Conservation (phyloP, 2,329 filamentous ascomycete species). For the Setomelanomma holmii region DNA sequence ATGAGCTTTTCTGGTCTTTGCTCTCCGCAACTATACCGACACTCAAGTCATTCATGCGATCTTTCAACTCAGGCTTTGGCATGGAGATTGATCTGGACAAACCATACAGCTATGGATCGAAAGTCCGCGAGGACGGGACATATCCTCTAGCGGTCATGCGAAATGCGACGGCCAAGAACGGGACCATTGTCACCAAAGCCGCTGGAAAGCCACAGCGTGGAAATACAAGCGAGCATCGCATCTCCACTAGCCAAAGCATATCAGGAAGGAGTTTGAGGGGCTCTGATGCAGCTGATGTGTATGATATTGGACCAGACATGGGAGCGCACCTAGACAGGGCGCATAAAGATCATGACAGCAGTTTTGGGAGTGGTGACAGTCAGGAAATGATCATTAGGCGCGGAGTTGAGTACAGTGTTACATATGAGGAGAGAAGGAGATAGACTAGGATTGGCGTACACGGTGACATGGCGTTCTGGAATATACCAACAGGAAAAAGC, state of each 20-base stretch:
- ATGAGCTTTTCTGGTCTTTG: conserved; percentile 36
- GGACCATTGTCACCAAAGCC: background rate
- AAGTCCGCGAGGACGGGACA: background rate
- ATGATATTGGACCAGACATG: background rate
- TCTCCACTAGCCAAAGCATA: background rate
- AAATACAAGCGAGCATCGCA: background rate
- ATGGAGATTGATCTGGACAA: conserved; percentile 18
- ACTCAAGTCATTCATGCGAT: conserved; percentile 35
- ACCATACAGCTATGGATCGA: conserved; percentile 1
- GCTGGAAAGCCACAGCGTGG: background rate
- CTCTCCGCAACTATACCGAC: conserved; percentile 38
- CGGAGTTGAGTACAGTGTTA: background rate
- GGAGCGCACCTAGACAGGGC: background rate
- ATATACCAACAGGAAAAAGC: too few relatives aligned
- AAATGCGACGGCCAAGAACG: background rate
- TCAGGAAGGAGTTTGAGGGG: background rate
- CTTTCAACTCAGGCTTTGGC: conserved; percentile 19
- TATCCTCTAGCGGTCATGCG: background rate
- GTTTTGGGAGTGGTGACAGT: conserved; percentile 8
- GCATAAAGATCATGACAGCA: background rate
- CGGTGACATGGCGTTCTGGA: too few relatives aligned
- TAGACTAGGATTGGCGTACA: too few relatives aligned
- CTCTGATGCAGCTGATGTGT: background rate
- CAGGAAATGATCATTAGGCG: conserved; percentile 12
- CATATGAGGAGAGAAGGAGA: background rate